Evolutionary conservation across 257 asterid species (phyloP).

Genomic region (Echites panduratus): DNA sequence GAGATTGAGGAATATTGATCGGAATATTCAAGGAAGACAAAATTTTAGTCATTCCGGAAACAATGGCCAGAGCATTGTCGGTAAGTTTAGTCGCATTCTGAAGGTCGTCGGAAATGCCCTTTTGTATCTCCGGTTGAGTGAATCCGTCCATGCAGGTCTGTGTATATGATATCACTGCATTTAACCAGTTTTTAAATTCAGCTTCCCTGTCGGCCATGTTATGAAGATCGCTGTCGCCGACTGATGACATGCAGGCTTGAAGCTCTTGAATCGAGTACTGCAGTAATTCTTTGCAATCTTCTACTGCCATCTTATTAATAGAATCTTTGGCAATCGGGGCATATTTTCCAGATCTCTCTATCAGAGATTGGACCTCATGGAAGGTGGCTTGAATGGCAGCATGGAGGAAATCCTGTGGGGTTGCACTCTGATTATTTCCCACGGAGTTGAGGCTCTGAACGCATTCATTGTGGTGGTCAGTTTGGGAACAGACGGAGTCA

Average conservation of each 20-base stretch:
- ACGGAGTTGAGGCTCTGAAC: constrained; percentile 24
- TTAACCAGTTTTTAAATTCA: constrained; percentile 44
- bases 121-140: constrained; percentile 21
- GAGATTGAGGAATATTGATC: not conserved
- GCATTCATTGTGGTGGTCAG: constrained; percentile 30
- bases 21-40: constrained; percentile 24
- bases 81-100: constrained; percentile 33
- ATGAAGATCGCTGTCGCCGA: constrained; percentile 26
- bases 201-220: constrained; percentile 16
- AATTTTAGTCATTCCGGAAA: constrained; percentile 22
- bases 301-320: constrained; percentile 40
- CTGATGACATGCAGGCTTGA: constrained; percentile 31
- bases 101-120: constrained; percentile 14
- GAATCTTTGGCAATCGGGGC: constrained; percentile 29
- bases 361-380: constrained; percentile 25
- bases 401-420: constrained; percentile 30
- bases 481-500: constrained; percentile 28
- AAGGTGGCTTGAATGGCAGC: constrained; percentile 24
- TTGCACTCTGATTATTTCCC: constrained; percentile 27
- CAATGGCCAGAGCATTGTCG: constrained; percentile 38
- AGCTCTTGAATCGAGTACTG: constrained; percentile 38
- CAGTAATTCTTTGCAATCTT: constrained; percentile 39
- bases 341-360: constrained; percentile 10
- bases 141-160: constrained; percentile 41
- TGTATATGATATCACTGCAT: constrained; percentile 40